Evolutionary conservation across 805 yeast species (phyloP), one percentile per base, ranked within the genome.

Genomic region (Torulaspora gathmanii): DNA sequence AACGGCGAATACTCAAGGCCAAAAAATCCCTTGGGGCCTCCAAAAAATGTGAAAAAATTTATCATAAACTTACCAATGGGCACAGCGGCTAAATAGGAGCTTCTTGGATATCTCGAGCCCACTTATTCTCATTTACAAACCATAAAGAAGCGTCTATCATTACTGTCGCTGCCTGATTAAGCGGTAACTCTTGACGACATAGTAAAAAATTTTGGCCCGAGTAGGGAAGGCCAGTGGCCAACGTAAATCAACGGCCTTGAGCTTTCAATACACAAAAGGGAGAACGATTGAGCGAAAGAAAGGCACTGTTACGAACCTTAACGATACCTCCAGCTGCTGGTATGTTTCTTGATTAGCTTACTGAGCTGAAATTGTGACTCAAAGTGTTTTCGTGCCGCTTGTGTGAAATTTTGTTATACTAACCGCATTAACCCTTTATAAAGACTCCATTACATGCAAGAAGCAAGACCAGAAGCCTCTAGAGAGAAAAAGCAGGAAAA

Each of bases 371-470:
- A 22, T 10, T 22, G 25, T 6, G 25, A 6, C 25, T 22, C 25
- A 22, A 2, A 22, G 6, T 22, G 10, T 7, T 5, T 5, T 22
- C 25, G 25, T 4, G 25, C 25, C 25, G 25, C 25, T 26, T 19
- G 15, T 42, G 29, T 35, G 33, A 28, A 27, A 22, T 15, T 15
- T 22, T 13, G 12, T 15, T 30, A 20, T 39, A 39, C 42, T 39
- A 39, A 39, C 42, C 16, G 11, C 13, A 15, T 15, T 25, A 4
- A 22, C n/a, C 11, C 34, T 16, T 25, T 23, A 7, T 7, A 39
- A 31, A 29, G 29, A 44, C 25, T 37, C 30, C 39, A 38, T 52
- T 55, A 49, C 58, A 56, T 56, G 60, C 58, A 53, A 53, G 48
- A 52, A 34, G 56, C 44, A 19, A 34, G 46, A 23, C 26, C 44